Percentiles rank a stretch among this genome's conserved stretches.
These are phyloP conservation scores for Mycena filopes DNA, from an alignment of 768 basidiomycete genomes.

Conservation along the genomic window DNA sequence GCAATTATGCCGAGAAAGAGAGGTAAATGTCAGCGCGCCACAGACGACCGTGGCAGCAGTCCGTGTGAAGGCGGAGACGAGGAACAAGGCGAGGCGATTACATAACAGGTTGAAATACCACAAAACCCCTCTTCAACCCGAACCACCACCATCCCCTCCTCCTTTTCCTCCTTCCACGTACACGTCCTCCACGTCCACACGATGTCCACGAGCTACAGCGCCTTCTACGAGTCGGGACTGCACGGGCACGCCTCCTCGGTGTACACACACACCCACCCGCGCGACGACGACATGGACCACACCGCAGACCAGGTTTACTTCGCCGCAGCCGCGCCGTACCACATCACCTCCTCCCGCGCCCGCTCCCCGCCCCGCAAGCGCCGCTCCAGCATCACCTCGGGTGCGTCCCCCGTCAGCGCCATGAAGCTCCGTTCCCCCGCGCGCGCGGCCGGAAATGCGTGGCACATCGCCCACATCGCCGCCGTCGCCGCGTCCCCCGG, in stretches of 20 bases:
- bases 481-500: slow-evolving; percentile 45
- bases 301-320: slow-evolving; percentile 25
- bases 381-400: slow-evolving; percentile 57
- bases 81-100: background rate
- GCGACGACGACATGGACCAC: slow-evolving; percentile 21
- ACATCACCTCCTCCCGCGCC: slow-evolving; percentile 4
- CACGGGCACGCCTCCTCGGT: slow-evolving; percentile 9
- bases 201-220: slow-evolving; percentile 17
- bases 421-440: slow-evolving; percentile 53
- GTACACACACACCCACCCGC: slow-evolving; percentile 21
- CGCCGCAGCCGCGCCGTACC: background rate
- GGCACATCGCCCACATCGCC: slow-evolving; percentile 45
- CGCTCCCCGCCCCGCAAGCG: slow-evolving; percentile 53
- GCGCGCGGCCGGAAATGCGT: slow-evolving; percentile 50
- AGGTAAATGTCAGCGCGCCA: background rate
- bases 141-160: slow-evolving; percentile 1
- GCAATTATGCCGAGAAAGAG: slow-evolving; percentile 15
- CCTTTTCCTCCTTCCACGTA: background rate
- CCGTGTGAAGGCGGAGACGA: background rate
- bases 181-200: background rate
- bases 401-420: slow-evolving; percentile 48
- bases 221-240: slow-evolving; percentile 24
- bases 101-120: slow-evolving; percentile 24
- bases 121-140: background rate
- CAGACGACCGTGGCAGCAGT: background rate